Evolutionary conservation across 345 rosid species (phyloP).

Genomic region (Carallia brachiata): DNA sequence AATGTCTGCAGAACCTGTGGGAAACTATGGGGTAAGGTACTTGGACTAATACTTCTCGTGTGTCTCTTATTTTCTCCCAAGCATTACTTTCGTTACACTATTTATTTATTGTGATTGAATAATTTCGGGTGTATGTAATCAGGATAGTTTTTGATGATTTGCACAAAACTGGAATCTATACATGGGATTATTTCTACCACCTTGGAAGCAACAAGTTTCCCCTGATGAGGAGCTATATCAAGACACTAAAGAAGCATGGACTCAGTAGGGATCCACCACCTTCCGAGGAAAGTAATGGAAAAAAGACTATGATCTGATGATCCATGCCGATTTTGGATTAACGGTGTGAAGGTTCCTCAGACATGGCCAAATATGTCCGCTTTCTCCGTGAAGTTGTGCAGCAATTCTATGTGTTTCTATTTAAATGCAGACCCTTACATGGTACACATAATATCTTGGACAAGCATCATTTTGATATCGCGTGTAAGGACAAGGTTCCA

Average conservation of each 20-base stretch:
- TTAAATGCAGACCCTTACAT: too few relatives aligned
- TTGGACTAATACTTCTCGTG: neutral
- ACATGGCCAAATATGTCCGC: neutral
- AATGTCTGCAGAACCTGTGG: conserved; percentile 91
- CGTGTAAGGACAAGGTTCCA: too few relatives aligned
- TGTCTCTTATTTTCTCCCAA: neutral
- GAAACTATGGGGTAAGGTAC: conserved; percentile 97
- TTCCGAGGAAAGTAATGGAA: conserved; percentile 40
- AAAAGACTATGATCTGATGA: neutral
- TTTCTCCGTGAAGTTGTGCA: neutral
- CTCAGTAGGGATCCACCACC: conserved; percentile 85
- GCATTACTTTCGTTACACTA: neutral
- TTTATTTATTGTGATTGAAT: neutral
- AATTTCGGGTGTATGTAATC: conserved; percentile 20
- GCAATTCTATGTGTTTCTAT: too few relatives aligned
- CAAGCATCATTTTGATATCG: too few relatives aligned
- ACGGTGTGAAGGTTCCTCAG: neutral
- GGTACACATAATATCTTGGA: too few relatives aligned
- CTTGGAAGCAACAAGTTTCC: conserved; percentile 83
- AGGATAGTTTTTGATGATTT: conserved; percentile 88
- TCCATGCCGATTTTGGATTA: neutral
- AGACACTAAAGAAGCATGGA: conserved; percentile 67
- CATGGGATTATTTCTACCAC: conserved; percentile 82
- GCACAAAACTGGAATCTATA: conserved; percentile 92
- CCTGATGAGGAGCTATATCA: conserved; percentile 75